Conservation (phyloP, 1,139 yeast genomes). For the Sugiyamaella neomexicana region DNA sequence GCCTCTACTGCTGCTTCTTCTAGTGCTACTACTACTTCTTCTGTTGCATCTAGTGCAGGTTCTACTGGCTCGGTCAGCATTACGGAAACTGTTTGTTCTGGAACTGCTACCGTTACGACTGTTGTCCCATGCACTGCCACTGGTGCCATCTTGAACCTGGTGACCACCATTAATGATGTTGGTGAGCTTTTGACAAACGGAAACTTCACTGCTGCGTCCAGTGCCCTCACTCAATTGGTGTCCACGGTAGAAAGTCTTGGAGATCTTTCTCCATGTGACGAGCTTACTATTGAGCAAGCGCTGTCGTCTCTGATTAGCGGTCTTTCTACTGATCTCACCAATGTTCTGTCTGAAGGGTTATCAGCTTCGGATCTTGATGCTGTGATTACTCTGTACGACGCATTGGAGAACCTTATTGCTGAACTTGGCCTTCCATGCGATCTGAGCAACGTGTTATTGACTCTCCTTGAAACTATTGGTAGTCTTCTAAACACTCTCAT, state of each 20-base stretch:
- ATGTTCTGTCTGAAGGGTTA: constrained; percentile 2
- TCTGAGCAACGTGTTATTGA: not conserved
- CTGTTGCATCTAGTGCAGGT: too few species aligned
- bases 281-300: constrained; percentile 8
- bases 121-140: constrained; percentile 16
- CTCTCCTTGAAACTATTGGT: constrained; percentile 4
- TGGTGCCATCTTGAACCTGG: constrained; percentile 6
- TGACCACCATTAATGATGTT: constrained; percentile 13
- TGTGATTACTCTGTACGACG: constrained; percentile 10
- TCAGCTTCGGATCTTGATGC: constrained; percentile 10
- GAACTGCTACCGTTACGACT: constrained; percentile 12
- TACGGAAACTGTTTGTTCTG: constrained; percentile 5
- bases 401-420: not conserved
- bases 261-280: constrained; percentile 15
- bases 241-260: constrained; percentile 12
- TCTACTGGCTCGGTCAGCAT: constrained; percentile 16
- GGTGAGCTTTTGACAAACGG: constrained; percentile 15
- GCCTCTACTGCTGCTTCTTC: too few species aligned
- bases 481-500: too few species aligned
- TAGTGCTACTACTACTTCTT: too few species aligned
- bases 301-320: constrained; percentile 6
- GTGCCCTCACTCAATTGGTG: constrained; percentile 8
- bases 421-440: constrained; percentile 2
- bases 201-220: constrained; percentile 5
- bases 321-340: constrained; percentile 3